phyloP scores from a whole-genome alignment of 805 yeast genomes.

The Wickerhamiella dianesei region DNA sequence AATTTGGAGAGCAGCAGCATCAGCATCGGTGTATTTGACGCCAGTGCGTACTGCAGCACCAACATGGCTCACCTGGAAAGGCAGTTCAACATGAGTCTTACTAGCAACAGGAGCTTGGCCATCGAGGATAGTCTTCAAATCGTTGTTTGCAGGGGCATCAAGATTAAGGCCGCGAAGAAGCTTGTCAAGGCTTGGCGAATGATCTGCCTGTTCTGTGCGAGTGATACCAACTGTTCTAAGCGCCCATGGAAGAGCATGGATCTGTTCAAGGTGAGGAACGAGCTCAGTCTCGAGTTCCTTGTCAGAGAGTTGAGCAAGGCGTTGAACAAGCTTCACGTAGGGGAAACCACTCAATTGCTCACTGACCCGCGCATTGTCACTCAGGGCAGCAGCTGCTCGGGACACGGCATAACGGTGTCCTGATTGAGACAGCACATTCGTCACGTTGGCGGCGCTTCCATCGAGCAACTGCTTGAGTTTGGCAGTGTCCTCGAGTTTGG shows the following conservation, averaged over 20 bases:
- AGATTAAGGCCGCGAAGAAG: constrained; percentile 4
- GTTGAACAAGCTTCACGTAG: constrained; percentile 58
- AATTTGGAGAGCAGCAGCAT: constrained; percentile 77
- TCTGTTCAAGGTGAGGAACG: constrained; percentile 43
- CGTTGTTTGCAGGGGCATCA: constrained; percentile 22
- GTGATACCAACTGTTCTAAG: constrained; percentile 19
- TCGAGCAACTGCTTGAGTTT: constrained; percentile 64
- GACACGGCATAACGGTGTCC: constrained; percentile 78
- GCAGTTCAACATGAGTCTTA: constrained; percentile 49
- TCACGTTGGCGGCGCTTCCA: constrained; percentile 59
- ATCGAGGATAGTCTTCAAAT: background rate
- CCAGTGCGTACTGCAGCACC: constrained; percentile 54
- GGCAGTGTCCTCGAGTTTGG: constrained; percentile 51
- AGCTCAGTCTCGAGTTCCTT: constrained; percentile 39
- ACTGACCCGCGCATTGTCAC: constrained; percentile 39
- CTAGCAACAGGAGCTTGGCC: constrained; percentile 9
- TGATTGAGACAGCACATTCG: constrained; percentile 66
- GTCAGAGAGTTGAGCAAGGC: constrained; percentile 39
- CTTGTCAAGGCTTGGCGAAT: constrained; percentile 6
- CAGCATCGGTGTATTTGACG: constrained; percentile 40
- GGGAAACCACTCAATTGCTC: constrained; percentile 63
- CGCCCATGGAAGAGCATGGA: constrained; percentile 18
- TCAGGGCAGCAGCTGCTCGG: constrained; percentile 51
- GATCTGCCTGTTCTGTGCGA: constrained; percentile 11
- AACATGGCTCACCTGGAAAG: constrained; percentile 80